A percentile compares a stretch with the other conserved stretches of the same genome.
phyloP scores from a whole-genome alignment of 108 stramenopile species.

The Pseudonitzschia pungens region DNA sequence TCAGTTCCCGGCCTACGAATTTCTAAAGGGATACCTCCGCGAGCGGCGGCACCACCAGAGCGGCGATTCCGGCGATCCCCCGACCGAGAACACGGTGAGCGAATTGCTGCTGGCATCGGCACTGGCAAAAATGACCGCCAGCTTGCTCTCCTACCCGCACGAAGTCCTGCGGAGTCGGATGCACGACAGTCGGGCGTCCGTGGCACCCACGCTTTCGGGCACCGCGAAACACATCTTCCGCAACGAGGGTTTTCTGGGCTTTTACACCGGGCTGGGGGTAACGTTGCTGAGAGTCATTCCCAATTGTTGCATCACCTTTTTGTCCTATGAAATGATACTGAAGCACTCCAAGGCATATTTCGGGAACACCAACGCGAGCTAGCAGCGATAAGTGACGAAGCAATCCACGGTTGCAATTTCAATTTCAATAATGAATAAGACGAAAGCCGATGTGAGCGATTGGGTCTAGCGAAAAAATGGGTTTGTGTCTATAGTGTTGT shows the following conservation, averaged over 20 bases:
- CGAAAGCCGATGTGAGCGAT: too few relatives aligned
- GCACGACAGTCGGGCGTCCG: constrained; percentile 72
- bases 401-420: too few relatives aligned
- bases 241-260: constrained; percentile 70
- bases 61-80: not conserved
- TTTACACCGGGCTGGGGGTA: constrained; percentile 81
- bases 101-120: constrained; percentile 79
- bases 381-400: not conserved
- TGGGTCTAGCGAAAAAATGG: too few relatives aligned
- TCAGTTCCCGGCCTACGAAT: constrained; percentile 92
- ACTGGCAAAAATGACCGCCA: constrained; percentile 81
- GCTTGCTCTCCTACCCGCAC: constrained; percentile 85
- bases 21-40: constrained; percentile 64
- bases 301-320: constrained; percentile 87
- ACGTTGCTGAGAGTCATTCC: constrained; percentile 83
- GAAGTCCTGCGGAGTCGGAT: constrained; percentile 89
- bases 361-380: not conserved
- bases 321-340: constrained; percentile 81
- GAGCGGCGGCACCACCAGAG: constrained; percentile 32
- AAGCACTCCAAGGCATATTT: constrained; percentile 57
- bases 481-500: too few relatives aligned
- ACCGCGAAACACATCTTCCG: constrained; percentile 54
- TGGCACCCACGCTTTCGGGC: constrained; percentile 36
- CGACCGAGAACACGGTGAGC: constrained; percentile 49
- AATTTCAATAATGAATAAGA: too few relatives aligned